A percentile compares a stretch with the other conserved stretches of the same genome.
Conservation (phyloP, 2,329 filamentous ascomycete species). For the Fusarium pseudograminearum region DNA sequence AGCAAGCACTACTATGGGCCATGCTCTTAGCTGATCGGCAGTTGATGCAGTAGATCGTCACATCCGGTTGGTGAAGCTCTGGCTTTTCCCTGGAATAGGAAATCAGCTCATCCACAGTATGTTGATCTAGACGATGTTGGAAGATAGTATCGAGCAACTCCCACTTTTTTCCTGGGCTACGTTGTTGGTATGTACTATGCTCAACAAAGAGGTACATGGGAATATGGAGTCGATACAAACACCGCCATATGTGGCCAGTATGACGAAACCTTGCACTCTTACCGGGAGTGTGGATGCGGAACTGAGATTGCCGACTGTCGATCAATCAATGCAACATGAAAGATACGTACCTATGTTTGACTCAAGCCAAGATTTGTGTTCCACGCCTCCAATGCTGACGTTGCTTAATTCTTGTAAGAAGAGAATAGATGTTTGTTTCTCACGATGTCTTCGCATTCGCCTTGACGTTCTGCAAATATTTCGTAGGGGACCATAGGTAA, state of each 20-base stretch:
- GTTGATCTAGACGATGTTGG: slow-evolving; percentile 6
- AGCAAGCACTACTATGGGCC: background rate
- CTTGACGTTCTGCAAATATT: too few relatives aligned
- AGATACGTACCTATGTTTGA: background rate
- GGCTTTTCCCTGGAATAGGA: slow-evolving; percentile 2
- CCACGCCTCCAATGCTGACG: background rate
- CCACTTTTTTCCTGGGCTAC: background rate
- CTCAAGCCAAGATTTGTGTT: background rate
- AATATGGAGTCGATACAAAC: background rate
- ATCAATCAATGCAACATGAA: background rate
- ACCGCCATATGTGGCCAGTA: background rate
- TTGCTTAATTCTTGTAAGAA: background rate
- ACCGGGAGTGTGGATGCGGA: slow-evolving; percentile 1
- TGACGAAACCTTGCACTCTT: background rate
- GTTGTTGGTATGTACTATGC: background rate
- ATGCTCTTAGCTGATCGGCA: background rate
- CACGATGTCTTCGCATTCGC: too few relatives aligned
- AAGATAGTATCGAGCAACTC: background rate
- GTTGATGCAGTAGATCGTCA: background rate
- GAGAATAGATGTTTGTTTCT: too few relatives aligned
- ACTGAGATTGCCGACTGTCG: slow-evolving; percentile 7
- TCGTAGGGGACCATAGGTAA: rapidly evolving
- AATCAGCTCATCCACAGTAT: slow-evolving; percentile 10
- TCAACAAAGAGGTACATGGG: background rate
- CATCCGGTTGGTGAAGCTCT: background rate